A percentile compares a stretch with the other conserved stretches of the same genome.
phyloP scores from a whole-genome alignment of 148 eudicot genomes.

The Arctostaphylos glauca region DNA sequence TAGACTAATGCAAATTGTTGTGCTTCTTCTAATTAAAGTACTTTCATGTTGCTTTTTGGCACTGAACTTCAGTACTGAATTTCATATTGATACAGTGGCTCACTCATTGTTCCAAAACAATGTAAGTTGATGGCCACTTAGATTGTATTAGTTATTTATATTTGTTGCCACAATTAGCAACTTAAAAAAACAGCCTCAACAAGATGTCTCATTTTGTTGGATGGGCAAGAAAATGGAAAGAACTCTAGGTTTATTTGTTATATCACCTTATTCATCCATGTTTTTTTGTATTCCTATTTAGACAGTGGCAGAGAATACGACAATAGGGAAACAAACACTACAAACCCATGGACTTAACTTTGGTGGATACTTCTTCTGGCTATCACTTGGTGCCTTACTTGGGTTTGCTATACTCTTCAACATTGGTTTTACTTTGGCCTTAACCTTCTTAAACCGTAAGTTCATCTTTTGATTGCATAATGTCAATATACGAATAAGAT shows the following conservation, averaged over 20 bases:
- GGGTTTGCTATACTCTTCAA: conserved; percentile 52
- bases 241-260: neutral
- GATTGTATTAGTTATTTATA: no score
- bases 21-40: no score
- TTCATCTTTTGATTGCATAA: neutral
- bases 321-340: conserved; percentile 62
- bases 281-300: conserved; percentile 13
- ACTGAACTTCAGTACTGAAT: no score
- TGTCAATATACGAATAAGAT: neutral
- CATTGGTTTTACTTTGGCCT: conserved; percentile 55
- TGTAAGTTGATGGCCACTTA: no score
- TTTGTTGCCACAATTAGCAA: neutral
- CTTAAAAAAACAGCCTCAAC: neutral
- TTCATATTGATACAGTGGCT: neutral
- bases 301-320: conserved; percentile 50
- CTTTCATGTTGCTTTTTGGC: no score
- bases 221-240: neutral
- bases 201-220: neutral
- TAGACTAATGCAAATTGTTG: no score
- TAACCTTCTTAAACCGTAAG: conserved; percentile 64
- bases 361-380: conserved; percentile 50
- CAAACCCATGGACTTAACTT: conserved; percentile 56
- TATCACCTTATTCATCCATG: no score
- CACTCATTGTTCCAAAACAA: no score
- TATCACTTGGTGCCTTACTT: conserved; percentile 59